phyloP scores from a whole-genome alignment of 225 moss, liverwort and hornwort species.

The Polytrichum commune region DNA sequence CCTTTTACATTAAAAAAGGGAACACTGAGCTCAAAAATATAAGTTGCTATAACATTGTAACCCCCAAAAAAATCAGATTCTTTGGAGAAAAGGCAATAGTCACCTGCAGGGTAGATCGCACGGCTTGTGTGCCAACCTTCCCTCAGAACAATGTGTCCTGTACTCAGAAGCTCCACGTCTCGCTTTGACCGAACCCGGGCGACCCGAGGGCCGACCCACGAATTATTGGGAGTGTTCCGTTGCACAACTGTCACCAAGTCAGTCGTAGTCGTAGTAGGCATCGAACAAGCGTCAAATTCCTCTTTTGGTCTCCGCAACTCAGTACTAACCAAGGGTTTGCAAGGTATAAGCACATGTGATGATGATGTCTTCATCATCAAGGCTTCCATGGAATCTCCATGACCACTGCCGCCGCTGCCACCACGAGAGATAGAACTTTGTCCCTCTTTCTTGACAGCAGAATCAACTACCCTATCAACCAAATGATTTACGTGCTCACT shows the following conservation, averaged over 20 bases:
- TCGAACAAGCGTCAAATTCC: constrained; percentile 12
- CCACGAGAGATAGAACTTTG: not conserved
- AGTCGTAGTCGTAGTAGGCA: constrained; percentile 22
- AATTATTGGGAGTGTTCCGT: constrained; percentile 16
- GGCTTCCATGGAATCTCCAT: too few species aligned
- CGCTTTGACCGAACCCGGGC: constrained; percentile 38
- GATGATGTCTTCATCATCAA: too few species aligned
- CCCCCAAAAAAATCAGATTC: too few species aligned
- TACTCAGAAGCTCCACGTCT: constrained; percentile 59
- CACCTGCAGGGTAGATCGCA: constrained; percentile 86
- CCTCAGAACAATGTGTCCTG: constrained; percentile 56
- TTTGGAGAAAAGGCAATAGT: not conserved
- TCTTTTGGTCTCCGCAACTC: constrained; percentile 4
- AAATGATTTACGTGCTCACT: constrained; percentile 6
- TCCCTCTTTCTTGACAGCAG: constrained; percentile 2
- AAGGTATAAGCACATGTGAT: too few species aligned
- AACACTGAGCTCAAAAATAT: too few species aligned
- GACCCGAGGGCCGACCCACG: constrained; percentile 25
- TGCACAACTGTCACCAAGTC: constrained; percentile 43
- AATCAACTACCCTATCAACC: not conserved
- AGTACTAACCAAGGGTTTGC: too few species aligned
- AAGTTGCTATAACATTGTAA: too few species aligned
- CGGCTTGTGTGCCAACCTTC: constrained; percentile 71
- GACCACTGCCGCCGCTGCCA: too few species aligned
- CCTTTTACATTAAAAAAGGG: too few species aligned